Base-by-base conservation (phyloP, 192 early-diverging fungal species). In the Coemansia sp. region DNA sequence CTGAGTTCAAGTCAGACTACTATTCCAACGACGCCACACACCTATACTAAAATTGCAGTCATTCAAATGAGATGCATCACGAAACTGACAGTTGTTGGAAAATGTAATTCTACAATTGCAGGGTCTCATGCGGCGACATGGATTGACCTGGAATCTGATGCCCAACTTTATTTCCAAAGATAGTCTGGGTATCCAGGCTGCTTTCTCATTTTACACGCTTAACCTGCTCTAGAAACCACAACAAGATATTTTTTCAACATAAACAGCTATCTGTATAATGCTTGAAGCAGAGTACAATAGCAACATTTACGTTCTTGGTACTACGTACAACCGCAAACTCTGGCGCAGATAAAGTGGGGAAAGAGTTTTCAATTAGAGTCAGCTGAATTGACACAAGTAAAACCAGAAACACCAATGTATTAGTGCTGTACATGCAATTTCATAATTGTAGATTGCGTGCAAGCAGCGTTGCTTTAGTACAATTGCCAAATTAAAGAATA, bases 31-130 rank as follows among this genome's bases (percentile, higher is more conserved):
- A 15, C 52, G 52, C 52, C 52, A 54, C 52, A 28, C 52, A 26
- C 5, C 24, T 15, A 21, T 54, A 26, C 9, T 14, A 15, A 31
- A 26, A 54, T 54, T 54, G 25, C 28, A 28, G 52, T n/a, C 23
- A 54, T 14, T 26, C 15, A 11, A 28, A 20, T 17, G 47, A n/a
- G 47, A 48, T 48, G 47, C 18, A 18, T 48, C 47, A 20, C 47
- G 20, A 20, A 48, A 18, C 40, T n/a, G 40, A n/a, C 23, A 23
- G 50, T 24, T 20, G 50, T 21, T 23, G 49, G 10, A 23, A 21
- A 15, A 6, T 28, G 7, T n/a, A 54, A 54, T 54, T 54, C 52
- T 54, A 54, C 52, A 54, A 54, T 54, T 31, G 25, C 52, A 23
- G 15, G 24, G 5, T 26, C 14, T n/a, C 18, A 48, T n/a, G 15